Conservation (phyloP, 352 stramenopile genomes). For the Discostella stelligera region DNA sequence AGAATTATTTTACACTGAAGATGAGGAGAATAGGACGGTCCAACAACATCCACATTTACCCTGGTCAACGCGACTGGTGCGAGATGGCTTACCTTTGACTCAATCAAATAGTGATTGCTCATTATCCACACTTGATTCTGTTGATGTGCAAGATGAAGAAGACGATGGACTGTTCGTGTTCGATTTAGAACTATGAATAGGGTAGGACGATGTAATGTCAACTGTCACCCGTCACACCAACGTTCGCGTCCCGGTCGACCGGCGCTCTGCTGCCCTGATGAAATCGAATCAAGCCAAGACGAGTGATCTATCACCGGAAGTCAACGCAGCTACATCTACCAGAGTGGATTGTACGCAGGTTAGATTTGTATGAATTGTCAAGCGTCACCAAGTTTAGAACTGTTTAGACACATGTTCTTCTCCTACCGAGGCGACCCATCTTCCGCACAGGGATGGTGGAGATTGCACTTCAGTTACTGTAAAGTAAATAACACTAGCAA, state of each 20-base stretch:
- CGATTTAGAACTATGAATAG: slow-evolving; percentile 5
- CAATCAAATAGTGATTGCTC: slow-evolving; percentile 5
- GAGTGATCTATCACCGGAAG: background rate
- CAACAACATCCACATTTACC: background rate
- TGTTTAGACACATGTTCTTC: background rate
- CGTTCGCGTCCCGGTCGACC: too few relatives aligned
- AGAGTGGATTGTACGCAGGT: background rate
- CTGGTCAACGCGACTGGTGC: background rate
- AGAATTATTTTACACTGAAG: slow-evolving; percentile 17
- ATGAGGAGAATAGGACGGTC: background rate
- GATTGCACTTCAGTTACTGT: background rate
- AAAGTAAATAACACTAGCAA: background rate
- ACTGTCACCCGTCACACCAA: too few relatives aligned
- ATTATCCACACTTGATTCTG: background rate
- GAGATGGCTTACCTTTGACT: background rate
- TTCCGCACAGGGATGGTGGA: background rate
- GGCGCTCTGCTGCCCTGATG: background rate
- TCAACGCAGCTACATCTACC: background rate
- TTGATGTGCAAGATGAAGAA: background rate
- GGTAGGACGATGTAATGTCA: too few relatives aligned
- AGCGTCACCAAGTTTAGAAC: background rate
- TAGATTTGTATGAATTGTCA: background rate
- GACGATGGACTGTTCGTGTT: slow-evolving; percentile 6
- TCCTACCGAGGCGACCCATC: background rate
- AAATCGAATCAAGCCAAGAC: background rate